These are phyloP conservation scores for Fusarium concolor DNA, from an alignment of 2,329 filamentous ascomycete species.

Conservation along the genomic window DNA sequence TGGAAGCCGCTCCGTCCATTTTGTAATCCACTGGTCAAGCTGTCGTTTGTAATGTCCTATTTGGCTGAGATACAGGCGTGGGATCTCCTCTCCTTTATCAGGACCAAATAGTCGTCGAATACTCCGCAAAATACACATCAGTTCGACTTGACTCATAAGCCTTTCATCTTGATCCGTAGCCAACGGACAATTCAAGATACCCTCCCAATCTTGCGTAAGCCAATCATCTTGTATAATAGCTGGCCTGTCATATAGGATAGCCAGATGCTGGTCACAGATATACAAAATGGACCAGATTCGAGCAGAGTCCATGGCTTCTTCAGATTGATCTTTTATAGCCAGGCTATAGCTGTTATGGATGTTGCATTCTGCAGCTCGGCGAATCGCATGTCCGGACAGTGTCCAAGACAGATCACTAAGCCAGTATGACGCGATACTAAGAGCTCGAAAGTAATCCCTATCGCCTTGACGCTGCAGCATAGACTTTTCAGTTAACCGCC, in stretches of 20 bases:
- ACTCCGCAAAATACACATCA: constrained; percentile 68
- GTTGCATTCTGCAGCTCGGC: constrained; percentile 62
- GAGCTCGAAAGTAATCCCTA: constrained; percentile 66
- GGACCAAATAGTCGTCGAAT: constrained; percentile 66
- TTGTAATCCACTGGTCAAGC: constrained; percentile 53
- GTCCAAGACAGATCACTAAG: constrained; percentile 70
- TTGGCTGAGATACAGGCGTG: constrained; percentile 63
- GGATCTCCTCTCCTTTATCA: constrained; percentile 64
- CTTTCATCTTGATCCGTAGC: constrained; percentile 66
- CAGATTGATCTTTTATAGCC: constrained; percentile 52
- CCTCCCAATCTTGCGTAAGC: constrained; percentile 67
- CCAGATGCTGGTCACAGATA: constrained; percentile 71
- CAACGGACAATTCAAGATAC: constrained; percentile 62
- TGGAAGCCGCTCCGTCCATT: constrained; percentile 50
- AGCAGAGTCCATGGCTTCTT: constrained; percentile 63
- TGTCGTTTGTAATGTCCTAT: constrained; percentile 50
- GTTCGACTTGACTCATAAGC: constrained; percentile 67
- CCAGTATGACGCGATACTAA: constrained; percentile 73
- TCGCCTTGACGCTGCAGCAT: constrained; percentile 52
- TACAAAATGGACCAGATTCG: constrained; percentile 72
- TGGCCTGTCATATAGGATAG: constrained; percentile 69
- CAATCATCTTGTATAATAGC: constrained; percentile 68
- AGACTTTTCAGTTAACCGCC: constrained; percentile 62
- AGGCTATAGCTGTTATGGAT: constrained; percentile 56
- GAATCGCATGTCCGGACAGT: constrained; percentile 65